phyloP scores from a whole-genome alignment of 208 protist genomes.

The Acanthamoeba quina region DNA sequence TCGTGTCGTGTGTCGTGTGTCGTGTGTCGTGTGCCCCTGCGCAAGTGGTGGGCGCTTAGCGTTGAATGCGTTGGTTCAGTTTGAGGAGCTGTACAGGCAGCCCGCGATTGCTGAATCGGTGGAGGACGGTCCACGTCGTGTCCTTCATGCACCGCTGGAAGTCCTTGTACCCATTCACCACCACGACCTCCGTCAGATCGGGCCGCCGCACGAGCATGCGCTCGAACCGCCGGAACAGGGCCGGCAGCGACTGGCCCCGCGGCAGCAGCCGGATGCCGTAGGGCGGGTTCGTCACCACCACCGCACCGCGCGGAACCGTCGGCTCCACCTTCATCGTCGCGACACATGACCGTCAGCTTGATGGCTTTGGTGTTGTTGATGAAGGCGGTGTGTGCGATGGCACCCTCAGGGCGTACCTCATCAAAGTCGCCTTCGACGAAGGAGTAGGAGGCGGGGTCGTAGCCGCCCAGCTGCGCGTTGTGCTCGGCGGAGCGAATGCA shows the following conservation, averaged over 20 bases:
- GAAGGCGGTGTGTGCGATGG: neutral
- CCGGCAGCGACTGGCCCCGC: neutral
- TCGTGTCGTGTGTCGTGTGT: no score
- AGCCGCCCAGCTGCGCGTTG: slow-evolving; percentile 9
- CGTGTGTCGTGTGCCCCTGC: no score
- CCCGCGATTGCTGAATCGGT: slow-evolving; percentile 53
- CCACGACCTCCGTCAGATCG: slow-evolving; percentile 26
- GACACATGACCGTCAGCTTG: neutral
- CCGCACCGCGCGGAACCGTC: neutral
- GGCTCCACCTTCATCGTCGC: neutral
- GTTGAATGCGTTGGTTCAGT: neutral
- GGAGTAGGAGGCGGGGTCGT: neutral
- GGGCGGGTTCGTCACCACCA: slow-evolving; percentile 39
- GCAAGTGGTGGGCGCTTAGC: neutral
- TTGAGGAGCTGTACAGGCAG: slow-evolving; percentile 62
- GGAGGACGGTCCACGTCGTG: slow-evolving; percentile 39
- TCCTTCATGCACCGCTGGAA: slow-evolving; percentile 22
- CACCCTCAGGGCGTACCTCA: neutral
- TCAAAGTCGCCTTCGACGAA: slow-evolving; percentile 33
- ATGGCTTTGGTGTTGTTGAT: neutral
- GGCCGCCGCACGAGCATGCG: slow-evolving; percentile 1
- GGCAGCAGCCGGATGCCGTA: slow-evolving; percentile 22
- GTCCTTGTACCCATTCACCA: slow-evolving; percentile 52
- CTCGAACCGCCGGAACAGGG: slow-evolving; percentile 47
- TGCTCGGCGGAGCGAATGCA: slow-evolving; percentile 1